Evolutionary conservation across 1,139 yeast species (phyloP).

Genomic region (Scheffersomyces cryptocercus): DNA sequence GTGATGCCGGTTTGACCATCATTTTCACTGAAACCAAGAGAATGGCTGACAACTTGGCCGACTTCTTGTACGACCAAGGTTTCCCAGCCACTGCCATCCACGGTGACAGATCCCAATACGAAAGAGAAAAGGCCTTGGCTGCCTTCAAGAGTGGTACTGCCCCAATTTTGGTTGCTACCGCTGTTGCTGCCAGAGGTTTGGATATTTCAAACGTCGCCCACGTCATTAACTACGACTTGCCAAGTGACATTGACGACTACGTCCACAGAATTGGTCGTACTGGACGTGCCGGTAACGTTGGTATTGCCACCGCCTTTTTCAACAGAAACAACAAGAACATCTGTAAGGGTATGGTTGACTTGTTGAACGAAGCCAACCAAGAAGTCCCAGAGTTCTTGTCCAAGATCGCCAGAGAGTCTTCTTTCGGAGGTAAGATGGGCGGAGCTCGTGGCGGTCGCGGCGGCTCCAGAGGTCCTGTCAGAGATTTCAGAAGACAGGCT

Average conservation of each 20-base stretch:
- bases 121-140: constrained; percentile 96
- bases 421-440: constrained; percentile 51
- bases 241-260: constrained; percentile 95
- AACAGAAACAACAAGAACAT: constrained; percentile 93
- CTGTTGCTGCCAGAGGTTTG: constrained; percentile 98
- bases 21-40: constrained; percentile 98
- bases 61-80: constrained; percentile 82
- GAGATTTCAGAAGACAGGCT: constrained; percentile 60
- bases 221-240: constrained; percentile 95
- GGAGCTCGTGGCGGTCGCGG: constrained; percentile 47
- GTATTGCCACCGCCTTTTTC: constrained; percentile 97
- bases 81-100: constrained; percentile 98
- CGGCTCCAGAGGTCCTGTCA: constrained; percentile 46
- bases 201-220: constrained; percentile 99
- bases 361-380: constrained; percentile 94
- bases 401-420: constrained; percentile 76
- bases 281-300: constrained; percentile 99
- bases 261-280: constrained; percentile 99
- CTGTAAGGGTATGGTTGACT: constrained; percentile 83
- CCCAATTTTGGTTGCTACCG: constrained; percentile 95
- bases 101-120: constrained; percentile 97
- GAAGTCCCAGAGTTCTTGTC: constrained; percentile 90
- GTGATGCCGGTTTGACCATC: constrained; percentile 84
- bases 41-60: constrained; percentile 96
- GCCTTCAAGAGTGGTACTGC: constrained; percentile 84